Evolutionary conservation across 208 protist species (phyloP), one percentile per base, ranked within the genome.

Genomic region (Crithidia fasciculata): DNA sequence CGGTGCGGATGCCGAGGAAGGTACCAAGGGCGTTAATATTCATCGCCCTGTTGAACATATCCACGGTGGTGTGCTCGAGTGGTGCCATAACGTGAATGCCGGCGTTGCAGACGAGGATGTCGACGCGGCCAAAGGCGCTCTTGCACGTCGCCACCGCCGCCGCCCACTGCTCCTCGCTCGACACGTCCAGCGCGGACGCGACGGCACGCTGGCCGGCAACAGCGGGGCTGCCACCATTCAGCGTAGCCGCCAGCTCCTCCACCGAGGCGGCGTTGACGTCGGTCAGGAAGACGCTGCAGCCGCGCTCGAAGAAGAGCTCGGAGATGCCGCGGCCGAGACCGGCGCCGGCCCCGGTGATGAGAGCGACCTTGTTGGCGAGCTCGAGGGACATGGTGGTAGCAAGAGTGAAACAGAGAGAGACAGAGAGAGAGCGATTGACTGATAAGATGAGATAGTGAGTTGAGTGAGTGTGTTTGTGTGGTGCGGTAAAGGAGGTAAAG

Each of bases 261-360:
- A 55, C 50, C 15, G 50, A 55, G 8, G 50, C 50, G 16, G 12
- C 50, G 50, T 18, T 55, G 15, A 55, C 16, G 50, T 55, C 50
- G 12, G 50, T 18, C 50, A 55, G 50, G 2, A 55, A 55, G 6
- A 55, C 50, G 50, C 15, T 55, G 50, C 50, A 55, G 50, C 50
- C 50, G 16, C 50, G 50, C 50, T 55, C 50, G 50, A 55, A 55
- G 50, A 55, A 55, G 15, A 55, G 50, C 50, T 55, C 50, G 16
- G 50, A 55, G 50, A 55, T 55, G 50, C 50, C 50, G 55, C 55
- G 55, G 55, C 55, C 55, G 55, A 59, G 55, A 4, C 55, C 55
- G 3, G 55, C 55, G 13, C 19, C 13, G 3, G n/a, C 0, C 36
- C 6, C 4, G 37, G 19, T 9, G 52, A 59, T 9, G 40, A 40